Evolutionary conservation across 2,329 filamentous ascomycete genomes (phyloP).

Genomic region (Aaosphaeria pasadenensis): DNA sequence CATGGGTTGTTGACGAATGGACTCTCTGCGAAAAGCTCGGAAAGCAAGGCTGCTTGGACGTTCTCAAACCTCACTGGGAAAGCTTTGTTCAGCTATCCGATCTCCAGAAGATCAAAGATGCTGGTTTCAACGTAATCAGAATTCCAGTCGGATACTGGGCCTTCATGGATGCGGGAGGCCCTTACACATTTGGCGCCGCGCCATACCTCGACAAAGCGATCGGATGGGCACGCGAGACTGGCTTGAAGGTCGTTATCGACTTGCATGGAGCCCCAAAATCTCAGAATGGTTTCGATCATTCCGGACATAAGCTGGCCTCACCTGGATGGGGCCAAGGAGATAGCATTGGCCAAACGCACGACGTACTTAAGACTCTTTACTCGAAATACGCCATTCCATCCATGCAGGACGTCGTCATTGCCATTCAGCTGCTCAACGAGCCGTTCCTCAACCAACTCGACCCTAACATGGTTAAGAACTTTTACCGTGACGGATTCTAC

Average conservation of each 20-base stretch:
- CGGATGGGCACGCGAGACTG: constrained; percentile 52
- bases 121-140: constrained; percentile 59
- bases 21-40: constrained; percentile 50
- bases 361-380: constrained; percentile 56
- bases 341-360: constrained; percentile 49
- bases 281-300: constrained; percentile 64
- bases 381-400: constrained; percentile 51
- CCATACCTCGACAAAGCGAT: constrained; percentile 55
- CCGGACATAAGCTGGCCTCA: constrained; percentile 46
- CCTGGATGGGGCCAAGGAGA: constrained; percentile 48
- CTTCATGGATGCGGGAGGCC: constrained; percentile 43
- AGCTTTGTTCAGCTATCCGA: constrained; percentile 49
- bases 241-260: constrained; percentile 57
- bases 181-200: constrained; percentile 52
- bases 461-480: constrained; percentile 48
- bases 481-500: constrained; percentile 54
- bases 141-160: constrained; percentile 61
- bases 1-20: constrained; percentile 49
- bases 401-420: constrained; percentile 59
- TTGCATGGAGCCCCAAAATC: constrained; percentile 52
- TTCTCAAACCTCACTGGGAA: constrained; percentile 51
- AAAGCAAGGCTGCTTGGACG: constrained; percentile 37
- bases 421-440: constrained; percentile 58
- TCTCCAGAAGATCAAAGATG: constrained; percentile 54
- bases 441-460: constrained; percentile 49